Base-by-base conservation (phyloP, 495 filamentous ascomycete species). In the Penicillium verhagenii region DNA sequence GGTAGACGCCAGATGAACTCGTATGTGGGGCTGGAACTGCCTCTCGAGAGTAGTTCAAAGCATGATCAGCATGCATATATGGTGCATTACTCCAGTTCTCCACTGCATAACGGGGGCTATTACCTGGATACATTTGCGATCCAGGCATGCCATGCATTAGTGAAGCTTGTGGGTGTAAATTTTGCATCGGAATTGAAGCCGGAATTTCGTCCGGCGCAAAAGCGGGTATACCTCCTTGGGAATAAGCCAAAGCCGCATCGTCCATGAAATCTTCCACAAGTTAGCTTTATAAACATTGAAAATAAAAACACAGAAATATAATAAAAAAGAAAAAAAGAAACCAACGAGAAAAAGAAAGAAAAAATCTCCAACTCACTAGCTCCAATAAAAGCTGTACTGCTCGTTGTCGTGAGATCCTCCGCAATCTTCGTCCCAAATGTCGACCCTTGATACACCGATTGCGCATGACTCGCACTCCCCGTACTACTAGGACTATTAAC, bases 401-500 rank as follows among this genome's bases (percentile, higher is more conserved):
- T 16, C 20, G 20, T 31, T 16, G 20, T 40, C 37, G 18, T 14
- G 24, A 16, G 18, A 52, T 40, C 37, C 23, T 14, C 20, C 39
- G 33, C 57, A 39, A 52, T 33, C 19, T 53, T 47, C 38, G 55
- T 50, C 35, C 25, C 42, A 39, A 28, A 18, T 14, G n/a, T 39
- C 48, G 49, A 19, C 13, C 16, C 23, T 14, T 23, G 25, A 49
- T 52, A 60, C 31, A 38, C n/a, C 14, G 23, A 57, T 10, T 49
- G 24, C 43, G 54, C n/a, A 5, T 20, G 24, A 31, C 46, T 35
- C 26, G 20, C 31, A 52, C 63, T 68, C 19, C 59, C 59, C 23
- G 59, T 66, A 47, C 65, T 68, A 48, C 57, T 63, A 5, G 65
- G 65, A 45, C 65, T 68, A 18, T 55, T 59, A 2, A 68, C 55